phyloP scores from a whole-genome alignment of 495 filamentous ascomycete species.

The Tuber aestivum region DNA sequence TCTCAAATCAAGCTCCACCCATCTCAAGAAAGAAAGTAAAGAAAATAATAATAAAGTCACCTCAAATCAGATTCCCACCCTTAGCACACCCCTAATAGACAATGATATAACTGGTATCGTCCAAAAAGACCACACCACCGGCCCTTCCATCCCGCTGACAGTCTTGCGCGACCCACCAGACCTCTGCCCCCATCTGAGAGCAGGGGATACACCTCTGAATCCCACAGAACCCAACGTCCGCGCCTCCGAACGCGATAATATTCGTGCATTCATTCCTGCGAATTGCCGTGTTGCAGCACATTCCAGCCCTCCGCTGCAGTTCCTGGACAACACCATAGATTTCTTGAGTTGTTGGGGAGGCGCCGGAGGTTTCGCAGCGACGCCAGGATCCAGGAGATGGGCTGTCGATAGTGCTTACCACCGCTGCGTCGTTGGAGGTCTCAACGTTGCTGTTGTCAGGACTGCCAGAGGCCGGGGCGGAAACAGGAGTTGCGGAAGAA shows the following conservation, averaged over 20 bases:
- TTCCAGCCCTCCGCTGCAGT: not conserved
- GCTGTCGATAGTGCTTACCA: not conserved
- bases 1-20: too few relatives aligned
- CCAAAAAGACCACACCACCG: not conserved
- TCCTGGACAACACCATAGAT: not conserved
- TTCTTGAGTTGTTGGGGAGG: not conserved
- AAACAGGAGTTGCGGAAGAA: not conserved
- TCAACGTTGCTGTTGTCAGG: not conserved
- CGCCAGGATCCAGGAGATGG: not conserved
- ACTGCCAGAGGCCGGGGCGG: not conserved
- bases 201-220: not conserved
- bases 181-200: not conserved
- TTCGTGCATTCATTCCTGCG: not conserved
- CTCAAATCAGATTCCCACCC: not conserved
- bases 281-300: not conserved
- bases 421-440: not conserved
- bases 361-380: not conserved
- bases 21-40: too few relatives aligned
- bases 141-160: not conserved
- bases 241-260: not conserved
- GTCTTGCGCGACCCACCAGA: not conserved
- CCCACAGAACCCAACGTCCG: not conserved
- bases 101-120: not conserved
- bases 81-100: not conserved
- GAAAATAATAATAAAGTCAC: too few relatives aligned